Evolutionary conservation across 306 rosid genomes (phyloP), one percentile per base, ranked within the genome.

Genomic region (Albizia julibrissin): DNA sequence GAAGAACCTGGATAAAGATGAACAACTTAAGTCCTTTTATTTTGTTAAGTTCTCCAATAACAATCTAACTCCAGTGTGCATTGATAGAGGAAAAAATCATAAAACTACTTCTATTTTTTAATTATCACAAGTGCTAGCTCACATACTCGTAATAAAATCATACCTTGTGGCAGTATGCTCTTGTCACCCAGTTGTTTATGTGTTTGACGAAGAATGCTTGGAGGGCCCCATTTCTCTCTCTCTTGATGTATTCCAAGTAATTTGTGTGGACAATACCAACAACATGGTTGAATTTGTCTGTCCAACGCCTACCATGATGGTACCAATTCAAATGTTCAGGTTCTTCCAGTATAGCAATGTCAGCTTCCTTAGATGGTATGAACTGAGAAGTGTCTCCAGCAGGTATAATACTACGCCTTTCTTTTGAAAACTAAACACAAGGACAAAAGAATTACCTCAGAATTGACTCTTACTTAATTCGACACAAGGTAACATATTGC

Each of bases 291-390:
- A 95, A 95, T 85, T 93, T 95, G 84, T 93, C 97, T 0, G 97
- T 92, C 99, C 99, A 96, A 40, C 99, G 93, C 82, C 34, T 93
- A 37, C 99, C 99, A 56, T 96, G 99, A 88, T 93, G 98, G 85
- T 96, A 96, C 99, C 99, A 96, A 86, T 93, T 93, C 74, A 96
- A 92, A 76, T 96, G 99, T 83, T 96, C 97, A 29, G 99, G 99
- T 85, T 96, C 99, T 86, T 96, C 98, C 56, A 93, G 87, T 78
- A 96, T 93, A 43, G 98, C 98, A 89, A 93, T 91, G 91, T 93
- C 98, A 56, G 98, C 98, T 54, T 95, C 91, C 92, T 86, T 93
- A 65, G 92, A 93, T 10, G 94, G 94, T 79, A 95, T 88, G 85
- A 95, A 93, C 87, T 89, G 98, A 75, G 97, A 90, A 78, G 96